Base-by-base conservation (phyloP, 148 eudicot genomes). In the Nyssa sinensis region DNA sequence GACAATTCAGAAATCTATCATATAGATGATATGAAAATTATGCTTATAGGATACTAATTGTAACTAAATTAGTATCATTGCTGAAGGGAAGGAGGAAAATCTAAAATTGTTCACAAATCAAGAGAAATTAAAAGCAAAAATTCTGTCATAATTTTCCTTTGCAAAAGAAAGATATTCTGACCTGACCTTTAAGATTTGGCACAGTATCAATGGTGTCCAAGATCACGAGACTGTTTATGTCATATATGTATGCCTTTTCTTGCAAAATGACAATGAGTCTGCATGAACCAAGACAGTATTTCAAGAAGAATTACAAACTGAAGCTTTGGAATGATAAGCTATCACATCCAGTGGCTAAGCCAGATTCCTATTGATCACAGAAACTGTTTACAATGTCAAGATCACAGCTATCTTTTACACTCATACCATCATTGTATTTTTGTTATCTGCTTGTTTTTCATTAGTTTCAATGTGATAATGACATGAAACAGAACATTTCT, bases 191-290 rank as follows among this genome's bases (percentile, higher is more conserved):
- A 53, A 82, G 74, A 80, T 95, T 95, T 39, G 96, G 89, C 83
- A 90, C 92, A 0, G 96, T 92, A 78, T 92, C 97, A 64, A 95
- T 73, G 70, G 93, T 91, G 80, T 84, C 88, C 79, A 92, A 78
- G 71, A 90, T 88, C 63, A 79, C 76, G 21, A 89, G 90, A 65
- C 61, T 88, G 69, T 84, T 82, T 70, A 81, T 83, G 81, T 92
- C 99, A 86, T 95, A 95, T 74, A 95, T 78, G 78, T 81, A 95
- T 55, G 90, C 75, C 87, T 89, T 87, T 73, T 88, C 97, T 82
- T 84, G 86, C 84, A 95, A 86, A 57, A 92, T 78, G 49, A 95
- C 97, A 62, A 90, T 78, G 76, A 95, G 84, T 86, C 97, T 95
- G 97, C 89, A 86, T 30, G 32, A 3, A 47, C 30, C 34, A 29